Evolutionary conservation across 176 grass and related monocot species (phyloP).

Genomic region (Hordeum vulgare): DNA sequence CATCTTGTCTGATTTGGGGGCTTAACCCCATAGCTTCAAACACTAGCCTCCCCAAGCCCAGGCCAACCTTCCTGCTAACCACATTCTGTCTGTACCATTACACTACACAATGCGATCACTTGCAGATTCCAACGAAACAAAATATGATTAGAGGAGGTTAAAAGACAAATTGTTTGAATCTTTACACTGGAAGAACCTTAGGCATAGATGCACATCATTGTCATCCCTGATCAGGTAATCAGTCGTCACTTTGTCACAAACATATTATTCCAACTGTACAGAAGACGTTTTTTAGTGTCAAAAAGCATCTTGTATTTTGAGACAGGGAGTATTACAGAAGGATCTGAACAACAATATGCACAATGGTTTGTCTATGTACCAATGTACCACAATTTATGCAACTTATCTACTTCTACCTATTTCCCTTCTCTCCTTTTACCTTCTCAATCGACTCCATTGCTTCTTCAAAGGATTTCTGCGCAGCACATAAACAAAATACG

Average conservation of each 20-base stretch:
- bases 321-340: not conserved
- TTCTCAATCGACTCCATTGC: slow-evolving; percentile 57
- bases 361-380: not conserved
- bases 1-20: not conserved
- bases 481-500: not conserved
- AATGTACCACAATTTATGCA: not conserved
- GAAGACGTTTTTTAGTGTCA: not conserved
- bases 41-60: not conserved
- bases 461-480: slow-evolving; percentile 75
- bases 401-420: slow-evolving; percentile 15
- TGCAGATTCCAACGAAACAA: not conserved
- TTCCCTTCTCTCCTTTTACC: slow-evolving; percentile 28
- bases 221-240: not conserved
- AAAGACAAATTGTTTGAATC: not conserved
- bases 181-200: not conserved
- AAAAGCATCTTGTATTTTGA: too few relatives aligned
- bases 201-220: not conserved
- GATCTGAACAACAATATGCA: slow-evolving; percentile 4
- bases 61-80: not conserved
- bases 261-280: not conserved
- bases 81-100: too few relatives aligned
- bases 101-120: too few relatives aligned
- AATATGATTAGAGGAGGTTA: not conserved
- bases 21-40: not conserved
- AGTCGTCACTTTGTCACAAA: not conserved